phyloP scores from a whole-genome alignment of 2,329 filamentous ascomycete species.

The Penicillium rolfsii region DNA sequence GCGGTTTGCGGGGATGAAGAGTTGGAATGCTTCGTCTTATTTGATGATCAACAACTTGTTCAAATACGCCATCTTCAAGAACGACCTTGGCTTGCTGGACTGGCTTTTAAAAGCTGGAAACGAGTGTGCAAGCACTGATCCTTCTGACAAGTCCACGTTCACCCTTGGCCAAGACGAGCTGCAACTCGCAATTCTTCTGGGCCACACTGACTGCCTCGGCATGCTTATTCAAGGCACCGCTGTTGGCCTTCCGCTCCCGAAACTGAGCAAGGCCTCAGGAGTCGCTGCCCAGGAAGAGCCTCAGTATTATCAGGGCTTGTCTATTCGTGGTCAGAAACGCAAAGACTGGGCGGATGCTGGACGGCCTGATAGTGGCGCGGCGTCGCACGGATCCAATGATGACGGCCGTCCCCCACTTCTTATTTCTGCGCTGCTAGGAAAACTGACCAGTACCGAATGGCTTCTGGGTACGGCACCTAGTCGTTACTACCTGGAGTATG shows the following conservation, averaged over 20 bases:
- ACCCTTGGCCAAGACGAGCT: slow-evolving; percentile 34
- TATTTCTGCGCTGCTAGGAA: slow-evolving; percentile 47
- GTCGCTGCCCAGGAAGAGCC: slow-evolving; percentile 66
- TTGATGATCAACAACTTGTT: slow-evolving; percentile 34
- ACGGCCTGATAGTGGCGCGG: slow-evolving; percentile 34
- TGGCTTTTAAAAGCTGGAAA: slow-evolving; percentile 60
- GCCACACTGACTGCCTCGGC: slow-evolving; percentile 43
- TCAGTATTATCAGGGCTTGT: slow-evolving; percentile 74
- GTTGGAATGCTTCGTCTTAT: not conserved
- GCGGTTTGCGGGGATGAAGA: not conserved
- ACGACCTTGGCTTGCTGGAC: slow-evolving; percentile 59
- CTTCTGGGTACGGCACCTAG: slow-evolving; percentile 72
- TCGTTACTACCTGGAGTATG: slow-evolving; percentile 70
- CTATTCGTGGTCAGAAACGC: slow-evolving; percentile 74
- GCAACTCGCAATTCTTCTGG: slow-evolving; percentile 48
- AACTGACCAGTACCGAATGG: slow-evolving; percentile 73
- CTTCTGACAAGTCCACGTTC: slow-evolving; percentile 6
- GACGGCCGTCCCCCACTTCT: slow-evolving; percentile 36
- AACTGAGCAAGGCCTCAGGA: slow-evolving; percentile 68
- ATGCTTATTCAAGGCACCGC: slow-evolving; percentile 69
- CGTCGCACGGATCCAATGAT: not conserved
- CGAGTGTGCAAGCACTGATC: slow-evolving; percentile 20
- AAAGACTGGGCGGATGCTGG: slow-evolving; percentile 73
- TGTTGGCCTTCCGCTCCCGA: slow-evolving; percentile 69
- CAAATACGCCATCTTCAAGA: slow-evolving; percentile 53